Base-by-base conservation (phyloP, 306 rosid species). In the Luffa acutangula region DNA sequence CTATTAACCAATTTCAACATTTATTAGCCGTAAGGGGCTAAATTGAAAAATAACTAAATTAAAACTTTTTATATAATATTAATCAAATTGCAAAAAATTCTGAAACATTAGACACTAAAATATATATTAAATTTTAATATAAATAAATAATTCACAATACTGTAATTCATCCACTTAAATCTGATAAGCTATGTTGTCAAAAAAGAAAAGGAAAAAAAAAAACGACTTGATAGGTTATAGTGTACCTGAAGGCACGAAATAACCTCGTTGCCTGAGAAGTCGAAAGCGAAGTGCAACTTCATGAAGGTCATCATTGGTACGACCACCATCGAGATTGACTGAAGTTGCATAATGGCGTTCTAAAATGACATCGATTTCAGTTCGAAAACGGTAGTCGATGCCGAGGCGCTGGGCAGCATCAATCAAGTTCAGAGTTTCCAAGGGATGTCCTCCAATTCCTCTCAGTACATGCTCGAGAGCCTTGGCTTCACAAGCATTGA, bases 251-350 rank as follows among this genome's bases (percentile, higher is more conserved):
- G 88, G 18, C 6, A 83, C 83, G 11, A 13, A 57, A 82, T 81
- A 77, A 65, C 92, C 90, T 54, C 69, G 73, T 69, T 88, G 91
- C 76, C 91, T 79, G 78, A 88, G 37, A 1, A 83, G 82, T 39
- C 89, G 85, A 75, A 88, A 88, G 9, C 74, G 76, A 77, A 88
- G 84, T 1, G 87, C 79, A 45, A 62, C 82, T 2, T 86, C 83
- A 74, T 81, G 72, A 45, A 84, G 84, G 8, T 77, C 54, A 10
- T 77, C 72, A 7, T 75, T 43, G 7, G 18, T 41, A 17, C 6
- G 5, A 59, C 11, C 7, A 20, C 2, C 72, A 7, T 62, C n/a
- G 4, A 14, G 25, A 37, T 41, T 36, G 7, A 42, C 6, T 11
- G 64, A 76, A 3, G 33, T n/a, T 33, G 45, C 17, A 17, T 56